Base-by-base conservation (phyloP, 2,329 filamentous ascomycete species). In the Aureobasidium namibiae region DNA sequence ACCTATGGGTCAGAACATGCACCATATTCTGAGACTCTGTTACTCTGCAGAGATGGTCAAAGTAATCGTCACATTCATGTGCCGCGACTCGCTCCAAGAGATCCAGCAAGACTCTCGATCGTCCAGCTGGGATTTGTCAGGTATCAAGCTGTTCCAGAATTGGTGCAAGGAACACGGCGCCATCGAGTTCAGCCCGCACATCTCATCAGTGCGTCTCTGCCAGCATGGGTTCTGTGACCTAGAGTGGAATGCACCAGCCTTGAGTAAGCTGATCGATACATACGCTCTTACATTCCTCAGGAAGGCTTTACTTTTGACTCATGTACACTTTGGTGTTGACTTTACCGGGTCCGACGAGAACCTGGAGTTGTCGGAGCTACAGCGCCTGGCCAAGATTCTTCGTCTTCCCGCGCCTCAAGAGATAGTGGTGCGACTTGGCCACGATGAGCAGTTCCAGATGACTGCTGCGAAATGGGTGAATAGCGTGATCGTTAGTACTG, bases 21-120 rank as follows among this genome's bases (percentile, higher is more conserved):
- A 86, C 41, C 88, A 96, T 70, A 73, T 97, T 54, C 74, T 97
- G 52, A 85, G 88, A 38, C 77, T 97, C 46, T 96, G 91, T 74
- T 96, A 95, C 69, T 80, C 95, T 59, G 90, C 90, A 2, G 94
- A 99, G 73, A 84, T 99, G 60, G 84, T 95, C 61, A 95, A 95
- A 74, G 85, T 91, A 6, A 80, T 90, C 16, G 69, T 84, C 14
- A 78, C 81, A 14, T 58, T 58, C 34, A 5, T 58, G 10, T 39
- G 23, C 24, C 42, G 54, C 23, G n/a, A 39, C 5, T 58, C 54
- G 3, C 8, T 33, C 4, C 4, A 13, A 49, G 24, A 58, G 10
- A 44, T 34, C 11, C 36, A 45, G 21, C 23, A 49, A 23, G 16
- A 24, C 6, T 4, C 29, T 26, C 38, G 56, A 56, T 8, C 48